Percentiles rank a stretch among this genome's conserved stretches.
phyloP scores from a whole-genome alignment of 1,139 yeast species.

The Geotrichum carabidarum region DNA sequence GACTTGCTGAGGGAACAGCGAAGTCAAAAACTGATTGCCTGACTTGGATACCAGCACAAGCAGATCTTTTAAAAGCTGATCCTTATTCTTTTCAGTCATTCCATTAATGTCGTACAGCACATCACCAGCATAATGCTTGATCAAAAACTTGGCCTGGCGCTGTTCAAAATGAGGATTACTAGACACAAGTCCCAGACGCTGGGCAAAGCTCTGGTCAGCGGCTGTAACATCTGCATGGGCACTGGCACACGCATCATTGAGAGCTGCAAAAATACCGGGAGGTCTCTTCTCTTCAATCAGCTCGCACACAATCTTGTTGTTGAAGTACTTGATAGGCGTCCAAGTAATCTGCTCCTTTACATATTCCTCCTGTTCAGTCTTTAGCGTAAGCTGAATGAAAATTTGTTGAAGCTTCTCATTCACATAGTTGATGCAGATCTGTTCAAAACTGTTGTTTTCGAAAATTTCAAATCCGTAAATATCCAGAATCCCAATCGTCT shows the following conservation, averaged over 20 bases:
- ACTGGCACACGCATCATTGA: constrained; percentile 95
- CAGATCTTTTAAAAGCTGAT: constrained; percentile 83
- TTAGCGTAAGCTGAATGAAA: constrained; percentile 88
- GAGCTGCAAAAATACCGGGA: constrained; percentile 93
- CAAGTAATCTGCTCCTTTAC: constrained; percentile 91
- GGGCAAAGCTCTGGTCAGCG: constrained; percentile 94
- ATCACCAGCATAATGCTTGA: constrained; percentile 98
- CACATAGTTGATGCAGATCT: constrained; percentile 92
- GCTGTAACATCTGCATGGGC: constrained; percentile 98
- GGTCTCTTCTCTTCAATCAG: constrained; percentile 91
- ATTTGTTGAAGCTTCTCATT: constrained; percentile 96
- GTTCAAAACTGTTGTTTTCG: constrained; percentile 94
- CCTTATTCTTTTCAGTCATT: constrained; percentile 97
- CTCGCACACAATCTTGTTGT: constrained; percentile 94
- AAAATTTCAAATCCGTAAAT: constrained; percentile 97
- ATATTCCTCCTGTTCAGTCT: constrained; percentile 96
- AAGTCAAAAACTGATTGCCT: constrained; percentile 56
- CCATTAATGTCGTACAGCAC: constrained; percentile 85
- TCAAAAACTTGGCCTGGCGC: constrained; percentile 79
- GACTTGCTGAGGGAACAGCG: constrained; percentile 70
- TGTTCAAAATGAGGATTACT: constrained; percentile 83
- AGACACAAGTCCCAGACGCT: constrained; percentile 79
- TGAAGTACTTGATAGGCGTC: constrained; percentile 96
- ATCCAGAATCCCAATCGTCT: constrained; percentile 90
- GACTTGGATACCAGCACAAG: constrained; percentile 73